phyloP scores from a whole-genome alignment of 768 basidiomycete genomes.

The Inosperma sp. region DNA sequence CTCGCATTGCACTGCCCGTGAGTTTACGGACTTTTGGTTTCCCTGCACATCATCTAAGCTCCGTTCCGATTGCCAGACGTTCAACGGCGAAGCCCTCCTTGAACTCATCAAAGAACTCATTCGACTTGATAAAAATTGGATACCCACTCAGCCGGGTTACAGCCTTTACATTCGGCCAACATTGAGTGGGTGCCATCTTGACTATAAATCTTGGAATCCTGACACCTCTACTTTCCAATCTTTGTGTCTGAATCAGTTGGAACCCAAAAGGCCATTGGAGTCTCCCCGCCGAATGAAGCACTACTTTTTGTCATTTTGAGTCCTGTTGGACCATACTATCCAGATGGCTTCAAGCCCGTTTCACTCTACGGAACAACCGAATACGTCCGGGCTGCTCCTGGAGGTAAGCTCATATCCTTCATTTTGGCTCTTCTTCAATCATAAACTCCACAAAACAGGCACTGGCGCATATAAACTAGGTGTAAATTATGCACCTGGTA shows the following conservation, averaged over 20 bases:
- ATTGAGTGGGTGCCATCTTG: conserved; percentile 43
- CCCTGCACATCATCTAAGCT: neutral
- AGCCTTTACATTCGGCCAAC: conserved; percentile 90
- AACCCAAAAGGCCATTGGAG: conserved; percentile 64
- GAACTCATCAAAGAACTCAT: conserved; percentile 85
- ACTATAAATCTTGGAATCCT: neutral
- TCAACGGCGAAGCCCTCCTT: conserved; percentile 69
- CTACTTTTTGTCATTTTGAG: conserved; percentile 81
- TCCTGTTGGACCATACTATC: conserved; percentile 83
- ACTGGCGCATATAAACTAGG: conserved; percentile 88
- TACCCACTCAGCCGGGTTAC: conserved; percentile 82
- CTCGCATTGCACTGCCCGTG: conserved; percentile 72
- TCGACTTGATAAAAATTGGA: conserved; percentile 82
- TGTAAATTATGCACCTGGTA: conserved; percentile 84
- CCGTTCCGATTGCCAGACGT: conserved; percentile 46
- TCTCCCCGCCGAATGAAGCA: conserved; percentile 73
- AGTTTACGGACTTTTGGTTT: conserved; percentile 21
- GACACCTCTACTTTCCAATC: neutral
- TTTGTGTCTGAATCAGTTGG: conserved; percentile 53
- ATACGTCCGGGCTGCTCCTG: conserved; percentile 79
- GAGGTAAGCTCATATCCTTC: conserved; percentile 46
- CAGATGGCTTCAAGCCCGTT: conserved; percentile 85
- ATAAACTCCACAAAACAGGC: conserved; percentile 34
- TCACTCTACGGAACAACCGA: conserved; percentile 83
- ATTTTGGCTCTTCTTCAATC: neutral